Conservation (phyloP, 1,139 yeast genomes). For the Blastobotrys indianensis region DNA sequence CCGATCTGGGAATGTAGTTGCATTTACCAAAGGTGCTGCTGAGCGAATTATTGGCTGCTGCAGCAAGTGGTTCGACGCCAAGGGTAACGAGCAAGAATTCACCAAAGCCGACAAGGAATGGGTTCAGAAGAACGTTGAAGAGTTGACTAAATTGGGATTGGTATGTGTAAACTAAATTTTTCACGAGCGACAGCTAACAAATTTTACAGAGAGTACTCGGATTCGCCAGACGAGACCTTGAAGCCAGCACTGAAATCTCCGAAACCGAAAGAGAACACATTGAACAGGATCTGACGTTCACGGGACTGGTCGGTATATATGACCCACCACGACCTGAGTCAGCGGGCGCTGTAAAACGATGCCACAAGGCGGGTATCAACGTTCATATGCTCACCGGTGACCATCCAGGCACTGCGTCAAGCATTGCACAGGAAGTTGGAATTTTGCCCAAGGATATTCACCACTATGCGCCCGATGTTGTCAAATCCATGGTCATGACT, state of each 20-base stretch:
- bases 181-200: not conserved
- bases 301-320: constrained; percentile 73
- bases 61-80: constrained; percentile 45
- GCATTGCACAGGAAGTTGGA: constrained; percentile 83
- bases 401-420: constrained; percentile 75
- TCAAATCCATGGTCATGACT: constrained; percentile 66
- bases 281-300: constrained; percentile 52
- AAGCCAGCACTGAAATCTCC: constrained; percentile 13
- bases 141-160: constrained; percentile 62
- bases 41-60: constrained; percentile 63
- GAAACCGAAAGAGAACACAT: constrained; percentile 44
- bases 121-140: constrained; percentile 55
- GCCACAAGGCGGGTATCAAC: constrained; percentile 72
- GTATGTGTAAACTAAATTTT: constrained; percentile 6
- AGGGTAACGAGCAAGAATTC: constrained; percentile 14
- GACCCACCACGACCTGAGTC: constrained; percentile 80
- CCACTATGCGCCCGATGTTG: constrained; percentile 57
- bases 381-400: constrained; percentile 87
- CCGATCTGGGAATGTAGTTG: constrained; percentile 31
- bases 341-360: constrained; percentile 56
- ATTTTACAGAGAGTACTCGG: constrained; percentile 53
- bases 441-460: constrained; percentile 65
- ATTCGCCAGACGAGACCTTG: constrained; percentile 39
- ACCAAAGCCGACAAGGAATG: constrained; percentile 32
- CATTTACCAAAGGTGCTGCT: constrained; percentile 74